Base-by-base conservation (phyloP, 352 stramenopile genomes). In the Phytophthora hibernalis region DNA sequence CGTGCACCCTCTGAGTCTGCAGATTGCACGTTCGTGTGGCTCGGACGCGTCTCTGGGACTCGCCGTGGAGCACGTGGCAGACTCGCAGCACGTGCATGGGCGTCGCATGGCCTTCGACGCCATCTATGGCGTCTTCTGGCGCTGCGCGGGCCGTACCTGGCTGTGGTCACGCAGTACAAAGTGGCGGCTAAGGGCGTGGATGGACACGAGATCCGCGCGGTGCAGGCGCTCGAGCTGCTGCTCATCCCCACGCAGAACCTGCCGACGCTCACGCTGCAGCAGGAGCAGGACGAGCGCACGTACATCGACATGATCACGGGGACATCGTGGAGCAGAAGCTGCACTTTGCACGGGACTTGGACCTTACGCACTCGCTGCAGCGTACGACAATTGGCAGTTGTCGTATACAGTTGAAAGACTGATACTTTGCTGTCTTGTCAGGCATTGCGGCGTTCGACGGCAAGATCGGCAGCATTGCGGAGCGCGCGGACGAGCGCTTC, bases 401-500 rank as follows among this genome's bases (percentile, higher is more conserved):
- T n/a, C n/a, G n/a, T n/a, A 65, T 22, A 48, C 13, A 30, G 31
- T 61, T 18, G 56, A 40, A 16, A n/a, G 33, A 40, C 33, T n/a
- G 13, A 7, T 31, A 45, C 3, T 59, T 57, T 61, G 21, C 33
- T 40, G 15, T 49, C 8, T 13, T 57, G 47, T 24, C 50, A 91
- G 83, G 83, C 13, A 86, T 90, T 51, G 65, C 81, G 22, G 70
- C 64, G 0, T 82, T 92, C 20, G 70, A 88, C 33, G 70, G 61
- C 21, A 88, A 81, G 48, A 72, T 73, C 20, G 67, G 67, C n/a
- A 87, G 63, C 4, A 87, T 90, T 53, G 71, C 79, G 7, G 73
- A 91, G 63, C 81, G 85, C n/a, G 90, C 91, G 0, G 95, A 98
- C 68, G 73, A 79, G 24, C 82, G 94, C 10, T 98, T 98, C 73